phyloP scores from a whole-genome alignment of 352 stramenopile genomes.

The Ophiocytium majus region DNA sequence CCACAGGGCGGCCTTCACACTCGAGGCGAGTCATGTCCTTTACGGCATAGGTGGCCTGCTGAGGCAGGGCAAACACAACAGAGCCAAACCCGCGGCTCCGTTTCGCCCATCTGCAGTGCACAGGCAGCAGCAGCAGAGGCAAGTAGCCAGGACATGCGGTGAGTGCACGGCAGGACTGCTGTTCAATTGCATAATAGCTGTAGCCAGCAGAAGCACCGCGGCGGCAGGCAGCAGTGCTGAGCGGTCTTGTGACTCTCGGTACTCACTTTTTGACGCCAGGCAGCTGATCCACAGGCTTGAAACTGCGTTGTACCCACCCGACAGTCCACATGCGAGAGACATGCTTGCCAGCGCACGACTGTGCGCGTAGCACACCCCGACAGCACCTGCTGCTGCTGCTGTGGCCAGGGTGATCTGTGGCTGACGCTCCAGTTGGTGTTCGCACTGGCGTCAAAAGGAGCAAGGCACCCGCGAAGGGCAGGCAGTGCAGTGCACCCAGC shows the following conservation, averaged over 20 bases:
- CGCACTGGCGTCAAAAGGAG: not conserved
- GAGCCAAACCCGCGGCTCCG: conserved; percentile 17
- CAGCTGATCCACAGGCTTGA: not conserved
- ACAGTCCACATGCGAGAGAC: not conserved
- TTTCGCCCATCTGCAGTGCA: conserved; percentile 18
- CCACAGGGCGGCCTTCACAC: not conserved
- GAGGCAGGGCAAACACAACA: conserved; percentile 21
- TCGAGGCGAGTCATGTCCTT: not conserved
- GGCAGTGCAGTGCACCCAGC: no score
- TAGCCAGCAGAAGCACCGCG: no score
- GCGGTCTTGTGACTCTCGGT: no score
- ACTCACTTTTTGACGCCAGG: conserved; percentile 20
- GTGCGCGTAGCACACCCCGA: not conserved
- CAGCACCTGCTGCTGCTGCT: no score
- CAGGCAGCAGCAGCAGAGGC: no score
- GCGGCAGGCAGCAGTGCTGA: no score
- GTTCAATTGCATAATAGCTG: no score
- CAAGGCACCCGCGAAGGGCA: not conserved
- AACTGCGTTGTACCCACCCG: not conserved
- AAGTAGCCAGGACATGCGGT: no score
- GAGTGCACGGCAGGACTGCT: no score
- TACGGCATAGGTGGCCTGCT: conserved; percentile 14
- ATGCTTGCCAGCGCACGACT: conserved; percentile 10
- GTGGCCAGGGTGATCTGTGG: no score
- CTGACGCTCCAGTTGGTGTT: not conserved